phyloP scores from a whole-genome alignment of 768 basidiomycete genomes.

The Mycena galopus region DNA sequence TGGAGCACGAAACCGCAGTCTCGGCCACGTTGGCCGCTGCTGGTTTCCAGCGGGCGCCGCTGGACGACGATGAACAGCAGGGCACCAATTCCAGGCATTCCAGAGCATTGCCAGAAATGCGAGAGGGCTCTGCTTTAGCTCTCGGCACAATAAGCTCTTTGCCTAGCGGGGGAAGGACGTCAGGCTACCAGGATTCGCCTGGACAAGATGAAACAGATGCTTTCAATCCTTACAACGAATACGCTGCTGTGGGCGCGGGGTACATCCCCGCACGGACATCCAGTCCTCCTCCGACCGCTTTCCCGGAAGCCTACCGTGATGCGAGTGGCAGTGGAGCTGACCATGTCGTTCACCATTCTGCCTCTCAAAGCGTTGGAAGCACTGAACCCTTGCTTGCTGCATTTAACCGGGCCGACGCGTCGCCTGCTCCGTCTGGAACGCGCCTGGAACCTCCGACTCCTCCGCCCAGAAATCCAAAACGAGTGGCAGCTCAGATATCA shows the following conservation, averaged over 20 bases:
- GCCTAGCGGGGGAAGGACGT: slow-evolving; percentile 48
- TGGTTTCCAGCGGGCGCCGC: slow-evolving; percentile 73
- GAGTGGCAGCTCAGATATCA: slow-evolving; percentile 38
- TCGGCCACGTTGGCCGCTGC: slow-evolving; percentile 81
- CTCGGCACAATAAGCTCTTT: slow-evolving; percentile 43
- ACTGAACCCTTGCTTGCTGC: slow-evolving; percentile 70
- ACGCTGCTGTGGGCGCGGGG: slow-evolving; percentile 46
- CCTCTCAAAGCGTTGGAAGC: slow-evolving; percentile 67
- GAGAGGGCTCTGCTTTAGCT: slow-evolving; percentile 53
- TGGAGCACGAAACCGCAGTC: slow-evolving; percentile 81
- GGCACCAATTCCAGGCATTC: slow-evolving; percentile 38
- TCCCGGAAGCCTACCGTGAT: slow-evolving; percentile 46
- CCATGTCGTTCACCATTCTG: slow-evolving; percentile 51
- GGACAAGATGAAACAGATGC: slow-evolving; percentile 49
- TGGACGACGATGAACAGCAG: slow-evolving; percentile 76
- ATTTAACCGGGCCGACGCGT: slow-evolving; percentile 48
- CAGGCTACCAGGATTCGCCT: slow-evolving; percentile 53
- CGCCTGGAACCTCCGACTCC: slow-evolving; percentile 39
- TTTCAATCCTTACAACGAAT: slow-evolving; percentile 70
- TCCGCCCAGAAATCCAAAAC: slow-evolving; percentile 52
- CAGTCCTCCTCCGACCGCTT: slow-evolving; percentile 58
- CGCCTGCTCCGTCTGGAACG: slow-evolving; percentile 37
- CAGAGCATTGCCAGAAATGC: slow-evolving; percentile 54
- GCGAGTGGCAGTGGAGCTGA: slow-evolving; percentile 47
- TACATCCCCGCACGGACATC: slow-evolving; percentile 63